Conservation (phyloP, 148 eudicot species). For the Hydrangea macrophylla region DNA sequence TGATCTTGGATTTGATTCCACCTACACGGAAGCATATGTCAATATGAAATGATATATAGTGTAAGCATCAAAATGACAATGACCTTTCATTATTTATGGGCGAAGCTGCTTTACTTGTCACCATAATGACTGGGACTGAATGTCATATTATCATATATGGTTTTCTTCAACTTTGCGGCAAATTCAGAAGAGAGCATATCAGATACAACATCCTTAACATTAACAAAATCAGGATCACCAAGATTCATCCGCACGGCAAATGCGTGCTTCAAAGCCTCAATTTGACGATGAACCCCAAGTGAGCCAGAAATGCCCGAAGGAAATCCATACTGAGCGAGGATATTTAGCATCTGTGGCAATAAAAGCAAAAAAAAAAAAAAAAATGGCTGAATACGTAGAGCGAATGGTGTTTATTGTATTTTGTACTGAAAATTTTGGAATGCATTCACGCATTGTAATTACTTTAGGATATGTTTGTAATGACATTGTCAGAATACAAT, state of each 20-base stretch:
- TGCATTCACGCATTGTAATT: too few relatives aligned
- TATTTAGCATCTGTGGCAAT: conserved; percentile 36
- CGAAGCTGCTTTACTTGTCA: conserved; percentile 17
- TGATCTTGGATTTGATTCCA: conserved; percentile 41
- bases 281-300: conserved; percentile 30
- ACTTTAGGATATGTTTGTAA: too few relatives aligned
- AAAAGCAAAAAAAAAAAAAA: too few relatives aligned
- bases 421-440: too few relatives aligned
- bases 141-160: conserved; percentile 41
- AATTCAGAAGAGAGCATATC: conserved; percentile 41
- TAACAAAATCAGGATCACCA: conserved; percentile 43
- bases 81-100: neutral
- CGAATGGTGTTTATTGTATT: too few relatives aligned
- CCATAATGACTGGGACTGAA: conserved; percentile 35
- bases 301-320: conserved; percentile 18
- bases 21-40: conserved; percentile 13
- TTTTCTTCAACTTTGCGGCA: conserved; percentile 29
- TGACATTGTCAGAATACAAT: too few relatives aligned
- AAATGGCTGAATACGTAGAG: too few relatives aligned
- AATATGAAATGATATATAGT: neutral
- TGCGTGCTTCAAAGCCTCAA: conserved; percentile 47
- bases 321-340: conserved; percentile 30
- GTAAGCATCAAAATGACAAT: neutral
- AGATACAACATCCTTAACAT: conserved; percentile 18
- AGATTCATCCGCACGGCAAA: conserved; percentile 40